Evolutionary conservation across 192 early-diverging fungal species (phyloP), one percentile per base, ranked within the genome.

Genomic region (Phycomyces blakesleeanus): DNA sequence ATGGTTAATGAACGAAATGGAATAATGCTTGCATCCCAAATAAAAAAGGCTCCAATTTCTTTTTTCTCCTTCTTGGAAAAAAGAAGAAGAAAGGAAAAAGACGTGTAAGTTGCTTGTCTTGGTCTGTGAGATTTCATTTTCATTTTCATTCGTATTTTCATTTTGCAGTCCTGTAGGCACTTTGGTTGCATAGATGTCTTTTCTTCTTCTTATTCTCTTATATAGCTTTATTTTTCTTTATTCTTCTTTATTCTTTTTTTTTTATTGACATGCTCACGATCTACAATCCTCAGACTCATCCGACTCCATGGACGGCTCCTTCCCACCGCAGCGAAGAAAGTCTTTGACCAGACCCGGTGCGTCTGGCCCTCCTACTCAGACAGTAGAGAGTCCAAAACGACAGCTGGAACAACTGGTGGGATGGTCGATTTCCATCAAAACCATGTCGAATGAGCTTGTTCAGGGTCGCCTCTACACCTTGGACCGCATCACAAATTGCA

Each of bases 391-490:
- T 18, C 44, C 44, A 14, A 47, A 47, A 18, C 12, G 18, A 47
- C 44, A 47, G 18, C 11, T 81, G 18, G 82, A 84, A 26, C 73
- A 69, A 56, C 49, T 78, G n/a, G 52, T 84, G 56, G 83, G 78
- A 49, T 64, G 62, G 20, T 42, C 59, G 21, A 76, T 85, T 72
- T 73, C 71, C 57, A 66, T 83, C 40, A 77, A 78, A 53, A 81
- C 81, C 1, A 34, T 55, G 26, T 64, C 69, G 21, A 72, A 80
- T 69, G 83, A 84, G 59, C 71, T 74, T 57, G 72, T 79, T 51
- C 74, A 83, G 24, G 85, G 85, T 27, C 64, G 73, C 24, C 74
- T 87, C 60, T 87, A 79, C 59, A 75, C 85, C 2, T 80, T 78
- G 52, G 85, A 87, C 70, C 51, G 71, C 39, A 78, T 69, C 37